Base-by-base conservation (phyloP, 768 basidiomycete genomes). In the Leucocoprinus leucothites region DNA sequence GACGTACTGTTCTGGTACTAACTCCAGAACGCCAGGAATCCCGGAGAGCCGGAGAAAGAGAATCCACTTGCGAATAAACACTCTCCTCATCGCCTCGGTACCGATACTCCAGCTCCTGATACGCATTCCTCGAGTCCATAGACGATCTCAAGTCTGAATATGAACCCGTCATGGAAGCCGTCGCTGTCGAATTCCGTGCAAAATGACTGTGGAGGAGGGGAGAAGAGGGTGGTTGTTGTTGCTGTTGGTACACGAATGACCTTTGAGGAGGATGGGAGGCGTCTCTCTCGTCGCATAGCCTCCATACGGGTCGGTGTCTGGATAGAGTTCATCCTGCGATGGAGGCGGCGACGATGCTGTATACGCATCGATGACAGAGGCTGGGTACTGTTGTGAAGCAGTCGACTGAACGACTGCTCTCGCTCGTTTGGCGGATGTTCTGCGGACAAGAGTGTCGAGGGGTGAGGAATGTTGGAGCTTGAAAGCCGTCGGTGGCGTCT, bases 371-470 rank as follows among this genome's bases (percentile, higher is more conserved):
- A 53, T 34, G 49, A 52, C 36, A 14, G 36, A 38, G 40, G 25
- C 7, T 16, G 36, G 47, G 22, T 57, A 58, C 41, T 64, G 63
- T 36, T 51, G 58, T 35, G 50, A 35, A 42, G 38, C 19, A 11
- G 40, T 47, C 58, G 13, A 44, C 35, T 51, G 51, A 45, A 34
- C 53, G 24, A 50, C 61, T 51, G 25, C 57, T 41, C 63, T 64
- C 46, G 65, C 64, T 60, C 72, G 60, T 18, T 75, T 63, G 68
- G 76, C 60, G 72, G 86, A 85, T 7, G 82, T 76, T 52, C 72
- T 71, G 55, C 79, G 76, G 52, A 79, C 81, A 46, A 88, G 77
- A 2, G 77, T 71, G 38, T 82, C 79, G 38, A 87, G 73, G 6
- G 86, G 86, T 1, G 87, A 88, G 19, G 76, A 68, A 56, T 67